Evolutionary conservation across 192 early-diverging fungal species (phyloP).

Genomic region (Glomus cerebriforme): DNA sequence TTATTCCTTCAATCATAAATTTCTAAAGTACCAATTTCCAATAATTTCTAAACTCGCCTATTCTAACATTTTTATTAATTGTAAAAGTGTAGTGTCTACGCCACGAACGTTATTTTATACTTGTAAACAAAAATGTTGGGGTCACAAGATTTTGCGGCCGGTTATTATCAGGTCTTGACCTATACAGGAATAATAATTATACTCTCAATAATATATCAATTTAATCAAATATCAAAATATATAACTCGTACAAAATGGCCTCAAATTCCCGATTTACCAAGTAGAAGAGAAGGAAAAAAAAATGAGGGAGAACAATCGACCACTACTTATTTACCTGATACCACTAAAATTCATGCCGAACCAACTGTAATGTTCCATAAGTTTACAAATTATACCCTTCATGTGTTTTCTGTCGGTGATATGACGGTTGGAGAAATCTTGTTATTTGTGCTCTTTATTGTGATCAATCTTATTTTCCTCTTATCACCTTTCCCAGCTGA

Average conservation of each 20-base stretch:
- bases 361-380: constrained; percentile 10
- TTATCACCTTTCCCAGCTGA: neutral
- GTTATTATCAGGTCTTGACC: neutral
- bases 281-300: constrained; percentile 5
- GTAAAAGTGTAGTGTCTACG: neutral
- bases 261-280: neutral
- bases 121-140: neutral
- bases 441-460: neutral
- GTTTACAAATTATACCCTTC: neutral
- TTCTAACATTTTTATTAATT: neutral
- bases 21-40: neutral
- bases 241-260: neutral
- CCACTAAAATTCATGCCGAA: neutral
- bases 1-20: too few species aligned
- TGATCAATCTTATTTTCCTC: neutral
- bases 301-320: neutral
- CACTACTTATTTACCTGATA: neutral
- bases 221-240: neutral
- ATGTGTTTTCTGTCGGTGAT: neutral
- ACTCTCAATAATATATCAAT: neutral
- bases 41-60: neutral
- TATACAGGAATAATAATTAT: neutral
- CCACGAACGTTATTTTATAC: neutral
- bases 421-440: constrained; percentile 6
- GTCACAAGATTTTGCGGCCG: neutral